A percentile compares a stretch with the other conserved stretches of the same genome.
phyloP scores from a whole-genome alignment of 148 eudicot species.

The Persicaria maculosa region DNA sequence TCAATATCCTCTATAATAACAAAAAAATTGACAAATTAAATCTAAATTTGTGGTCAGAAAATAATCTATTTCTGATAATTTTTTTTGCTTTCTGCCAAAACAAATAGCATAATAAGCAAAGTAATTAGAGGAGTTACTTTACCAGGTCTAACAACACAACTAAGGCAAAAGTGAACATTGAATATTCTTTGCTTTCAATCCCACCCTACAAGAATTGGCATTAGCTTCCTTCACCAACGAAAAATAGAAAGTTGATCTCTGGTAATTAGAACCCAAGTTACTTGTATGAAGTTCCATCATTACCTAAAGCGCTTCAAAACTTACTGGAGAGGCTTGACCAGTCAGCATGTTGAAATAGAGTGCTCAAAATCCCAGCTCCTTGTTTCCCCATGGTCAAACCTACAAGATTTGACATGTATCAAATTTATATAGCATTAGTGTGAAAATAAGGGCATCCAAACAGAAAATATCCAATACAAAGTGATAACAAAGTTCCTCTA shows the following conservation, averaged over 20 bases:
- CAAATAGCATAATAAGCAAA: no score
- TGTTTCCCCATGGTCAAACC: constrained; percentile 34
- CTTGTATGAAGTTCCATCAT: constrained; percentile 10
- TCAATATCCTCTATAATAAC: no score
- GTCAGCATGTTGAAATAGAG: constrained; percentile 53
- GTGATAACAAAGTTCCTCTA: neutral
- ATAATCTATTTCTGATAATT: no score
- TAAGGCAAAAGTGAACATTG: no score
- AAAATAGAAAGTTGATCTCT: neutral
- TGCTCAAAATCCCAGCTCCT: constrained; percentile 49
- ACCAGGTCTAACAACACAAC: no score
- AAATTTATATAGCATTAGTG: constrained; percentile 5
- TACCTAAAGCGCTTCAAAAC: constrained; percentile 94
- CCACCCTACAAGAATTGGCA: no score
- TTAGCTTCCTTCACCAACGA: neutral
- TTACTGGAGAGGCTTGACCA: constrained; percentile 43
- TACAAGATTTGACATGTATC: constrained; percentile 20
- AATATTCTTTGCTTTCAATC: no score
- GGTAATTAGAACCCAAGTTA: neutral
- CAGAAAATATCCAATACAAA: neutral
- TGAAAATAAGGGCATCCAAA: neutral
- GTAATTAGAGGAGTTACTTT: no score
- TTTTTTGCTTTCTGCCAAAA: no score
- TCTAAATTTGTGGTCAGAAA: no score
- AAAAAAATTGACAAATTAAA: no score